These are phyloP conservation scores for Aspergillus sergii DNA, from an alignment of 2,329 filamentous ascomycete genomes.

Conservation along the genomic window DNA sequence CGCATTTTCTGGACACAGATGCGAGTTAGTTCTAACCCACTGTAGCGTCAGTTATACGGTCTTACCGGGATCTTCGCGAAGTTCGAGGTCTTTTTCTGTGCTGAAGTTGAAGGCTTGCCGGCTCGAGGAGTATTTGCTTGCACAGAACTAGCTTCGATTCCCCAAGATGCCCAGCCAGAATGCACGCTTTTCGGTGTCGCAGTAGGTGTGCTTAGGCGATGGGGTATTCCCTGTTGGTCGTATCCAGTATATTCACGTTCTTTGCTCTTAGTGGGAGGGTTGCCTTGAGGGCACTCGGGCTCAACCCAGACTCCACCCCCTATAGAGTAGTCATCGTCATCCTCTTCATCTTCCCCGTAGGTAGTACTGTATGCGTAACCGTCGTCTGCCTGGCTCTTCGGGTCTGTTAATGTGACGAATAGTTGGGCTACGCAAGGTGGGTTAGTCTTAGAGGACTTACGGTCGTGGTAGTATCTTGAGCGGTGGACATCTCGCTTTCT, in stretches of 20 bases:
- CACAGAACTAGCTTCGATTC: slow-evolving; percentile 2
- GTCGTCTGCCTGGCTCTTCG: slow-evolving; percentile 21
- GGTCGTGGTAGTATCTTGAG: slow-evolving; percentile 5
- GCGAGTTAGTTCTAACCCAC: slow-evolving; percentile 10
- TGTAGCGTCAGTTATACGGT: background rate
- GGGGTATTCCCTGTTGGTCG: slow-evolving; percentile 22
- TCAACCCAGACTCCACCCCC: slow-evolving; percentile 25
- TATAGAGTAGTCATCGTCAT: slow-evolving; percentile 17
- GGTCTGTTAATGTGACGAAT: background rate
- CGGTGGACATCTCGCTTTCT: slow-evolving; percentile 18
- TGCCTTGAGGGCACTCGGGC: slow-evolving; percentile 1
- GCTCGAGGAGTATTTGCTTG: background rate
- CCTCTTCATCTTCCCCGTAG: slow-evolving; percentile 16
- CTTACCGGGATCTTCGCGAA: slow-evolving; percentile 29
- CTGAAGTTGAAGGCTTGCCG: background rate
- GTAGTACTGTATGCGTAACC: slow-evolving; percentile 6
- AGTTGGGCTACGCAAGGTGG: background rate
- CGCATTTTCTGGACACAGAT: slow-evolving; percentile 21
- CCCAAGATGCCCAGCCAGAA: background rate
- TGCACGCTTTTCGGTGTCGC: background rate
- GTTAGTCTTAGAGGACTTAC: slow-evolving; percentile 9
- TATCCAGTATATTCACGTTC: slow-evolving; percentile 22
- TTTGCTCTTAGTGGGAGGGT: slow-evolving; percentile 3
- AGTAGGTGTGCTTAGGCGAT: background rate
- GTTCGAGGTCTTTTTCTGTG: slow-evolving; percentile 12